Evolutionary conservation across 78 protist genomes (phyloP).

Genomic region (Tieghemostelium lacteum): DNA sequence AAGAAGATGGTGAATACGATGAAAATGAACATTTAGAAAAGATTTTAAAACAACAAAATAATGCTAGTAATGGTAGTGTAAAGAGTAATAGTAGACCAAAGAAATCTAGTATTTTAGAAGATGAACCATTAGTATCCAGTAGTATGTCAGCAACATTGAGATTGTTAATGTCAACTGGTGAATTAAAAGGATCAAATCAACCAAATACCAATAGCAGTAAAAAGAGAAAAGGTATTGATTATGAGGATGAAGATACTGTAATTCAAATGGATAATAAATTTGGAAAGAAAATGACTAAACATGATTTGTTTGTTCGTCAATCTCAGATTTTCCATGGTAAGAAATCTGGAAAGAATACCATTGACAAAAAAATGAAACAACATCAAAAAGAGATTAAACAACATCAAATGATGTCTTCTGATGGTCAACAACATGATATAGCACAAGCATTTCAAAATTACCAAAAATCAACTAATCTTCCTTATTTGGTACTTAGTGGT

Average conservation of each 20-base stretch:
- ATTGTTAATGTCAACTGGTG: constrained; percentile 61
- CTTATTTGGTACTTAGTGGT: constrained; percentile 51
- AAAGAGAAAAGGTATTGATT: constrained; percentile 32
- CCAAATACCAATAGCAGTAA: neutral
- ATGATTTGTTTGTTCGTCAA: constrained; percentile 22
- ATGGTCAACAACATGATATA: constrained; percentile 35
- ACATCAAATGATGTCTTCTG: constrained; percentile 49
- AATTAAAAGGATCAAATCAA: constrained; percentile 12
- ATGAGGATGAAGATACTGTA: constrained; percentile 36
- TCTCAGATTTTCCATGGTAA: constrained; percentile 70
- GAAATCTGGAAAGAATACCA: constrained; percentile 51
- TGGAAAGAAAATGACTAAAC: constrained; percentile 38
- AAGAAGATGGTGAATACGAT: neutral
- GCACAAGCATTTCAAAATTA: constrained; percentile 22
- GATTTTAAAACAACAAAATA: neutral
- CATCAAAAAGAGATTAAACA: constrained; percentile 39
- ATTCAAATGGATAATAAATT: constrained; percentile 62
- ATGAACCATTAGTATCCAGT: constrained; percentile 64
- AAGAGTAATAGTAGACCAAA: constrained; percentile 1
- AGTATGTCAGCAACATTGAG: constrained; percentile 61
- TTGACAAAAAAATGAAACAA: constrained; percentile 20
- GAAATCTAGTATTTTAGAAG: neutral
- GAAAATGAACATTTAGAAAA: neutral
- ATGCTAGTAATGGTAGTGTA: neutral
- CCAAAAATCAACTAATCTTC: constrained; percentile 27